These are phyloP conservation scores for Backusella tuberculispora DNA, from an alignment of 192 early-diverging fungal genomes.

Conservation along the genomic window DNA sequence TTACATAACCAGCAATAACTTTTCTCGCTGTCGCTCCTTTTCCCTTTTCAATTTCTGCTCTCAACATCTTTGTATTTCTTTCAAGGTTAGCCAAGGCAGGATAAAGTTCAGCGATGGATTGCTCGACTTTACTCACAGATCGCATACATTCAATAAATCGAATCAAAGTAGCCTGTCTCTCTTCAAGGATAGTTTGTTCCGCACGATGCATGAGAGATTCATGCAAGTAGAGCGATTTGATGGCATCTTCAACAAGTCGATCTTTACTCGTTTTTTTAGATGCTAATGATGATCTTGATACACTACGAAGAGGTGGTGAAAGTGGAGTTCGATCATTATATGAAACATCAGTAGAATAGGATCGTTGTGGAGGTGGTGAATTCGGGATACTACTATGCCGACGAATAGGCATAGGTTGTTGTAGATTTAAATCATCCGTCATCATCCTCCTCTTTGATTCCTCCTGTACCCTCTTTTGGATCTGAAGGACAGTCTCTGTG, in stretches of 20 bases:
- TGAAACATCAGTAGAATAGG: background rate
- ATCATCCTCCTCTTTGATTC: background rate
- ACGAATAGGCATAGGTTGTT: background rate
- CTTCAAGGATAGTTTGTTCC: background rate
- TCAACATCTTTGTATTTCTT: background rate
- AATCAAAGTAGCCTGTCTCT: background rate
- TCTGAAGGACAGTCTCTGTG: conserved; percentile 9
- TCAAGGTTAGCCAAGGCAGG: conserved; percentile 7
- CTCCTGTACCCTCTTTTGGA: conserved; percentile 4
- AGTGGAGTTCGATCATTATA: background rate
- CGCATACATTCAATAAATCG: background rate
- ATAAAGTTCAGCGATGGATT: conserved; percentile 14
- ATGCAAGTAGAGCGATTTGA: conserved; percentile 15
- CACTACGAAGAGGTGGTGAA: background rate
- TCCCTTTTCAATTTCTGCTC: conserved; percentile 13
- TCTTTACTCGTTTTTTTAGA: background rate
- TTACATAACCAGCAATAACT: conserved; percentile 23
- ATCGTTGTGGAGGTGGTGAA: background rate
- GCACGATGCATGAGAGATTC: conserved; percentile 1
- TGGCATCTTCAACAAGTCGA: conserved; percentile 2
- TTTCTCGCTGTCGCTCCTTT: background rate
- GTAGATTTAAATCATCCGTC: background rate
- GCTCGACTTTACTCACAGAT: conserved; percentile 11
- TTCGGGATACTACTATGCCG: background rate
- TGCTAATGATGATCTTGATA: background rate